phyloP scores from a whole-genome alignment of 78 protist species.

The Tieghemostelium lacteum region DNA sequence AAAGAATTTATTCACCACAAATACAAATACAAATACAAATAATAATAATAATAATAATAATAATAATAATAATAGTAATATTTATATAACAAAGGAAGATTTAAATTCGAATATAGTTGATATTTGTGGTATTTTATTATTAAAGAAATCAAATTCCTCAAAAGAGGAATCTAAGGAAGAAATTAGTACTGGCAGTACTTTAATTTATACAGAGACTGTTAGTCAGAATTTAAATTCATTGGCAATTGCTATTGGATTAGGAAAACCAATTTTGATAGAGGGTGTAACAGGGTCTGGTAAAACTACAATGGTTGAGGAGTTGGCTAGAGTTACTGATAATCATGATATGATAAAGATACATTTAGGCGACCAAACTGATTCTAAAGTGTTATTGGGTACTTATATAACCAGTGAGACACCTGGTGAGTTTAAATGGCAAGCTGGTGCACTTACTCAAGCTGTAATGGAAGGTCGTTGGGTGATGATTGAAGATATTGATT shows the following conservation, averaged over 20 bases:
- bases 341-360: constrained; percentile 81
- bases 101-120: constrained; percentile 33
- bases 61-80: constrained; percentile 6
- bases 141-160: constrained; percentile 5
- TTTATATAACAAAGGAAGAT: constrained; percentile 18
- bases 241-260: constrained; percentile 86
- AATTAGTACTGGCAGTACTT: background rate
- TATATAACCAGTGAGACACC: constrained; percentile 93
- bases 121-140: constrained; percentile 75
- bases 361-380: constrained; percentile 95
- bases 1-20: constrained; percentile 25
- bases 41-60: background rate
- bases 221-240: constrained; percentile 76
- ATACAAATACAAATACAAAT: background rate
- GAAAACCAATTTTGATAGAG: constrained; percentile 87
- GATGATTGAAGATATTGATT: constrained; percentile 96
- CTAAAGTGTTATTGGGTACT: constrained; percentile 94
- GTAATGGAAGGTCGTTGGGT: constrained; percentile 94
- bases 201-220: constrained; percentile 84
- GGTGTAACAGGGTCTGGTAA: constrained; percentile 96
- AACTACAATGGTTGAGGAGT: constrained; percentile 85
- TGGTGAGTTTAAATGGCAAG: constrained; percentile 97
- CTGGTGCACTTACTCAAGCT: constrained; percentile 93
- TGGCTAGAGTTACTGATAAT: constrained; percentile 84
- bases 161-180: background rate